Base-by-base conservation (phyloP, 257 asterid species). In the Ballota nigra region DNA sequence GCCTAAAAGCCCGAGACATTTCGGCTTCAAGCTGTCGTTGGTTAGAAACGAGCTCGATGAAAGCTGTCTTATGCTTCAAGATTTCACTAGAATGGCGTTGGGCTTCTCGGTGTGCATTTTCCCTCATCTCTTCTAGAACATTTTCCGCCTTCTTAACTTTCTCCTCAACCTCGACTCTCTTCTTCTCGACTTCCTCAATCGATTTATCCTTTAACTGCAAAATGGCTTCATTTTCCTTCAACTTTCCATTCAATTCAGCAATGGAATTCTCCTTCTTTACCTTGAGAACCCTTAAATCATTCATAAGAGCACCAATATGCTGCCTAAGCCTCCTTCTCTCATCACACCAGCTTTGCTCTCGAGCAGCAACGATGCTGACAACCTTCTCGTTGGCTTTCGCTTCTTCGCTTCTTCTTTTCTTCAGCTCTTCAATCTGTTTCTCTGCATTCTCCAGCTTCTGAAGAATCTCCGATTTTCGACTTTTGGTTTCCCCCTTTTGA, bases 1-100 rank as follows among this genome's bases (percentile, higher is more conserved):
- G 97, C 80, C 96, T 86, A 13, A 84, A 68, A 52, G 94, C 91
- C 49, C 99, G 87, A 5, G 90, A 83, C 96, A 91, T 76, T 80
- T 89, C 97, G 0, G 97, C 99, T 79, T 94, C 96, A 28, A 94
- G 89, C 87, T 88, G 98, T 38, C 98, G 69, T 61, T 87, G 97
- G 67, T 85, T 91, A 0, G 98, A 94, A 1, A 94, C 96, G 13
- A 94, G 90, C 84, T 91, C 99, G 38, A 94, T 84, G 68, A 89
- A 83, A 1, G 96, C 91, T 0, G 95, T 86, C 75, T 91, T 88
- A 61, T 89, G 95, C 66, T 77, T 93, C 20, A 81, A 63, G 26
- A 84, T 81, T 75, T 90, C 98, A 58, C 59, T 74, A 26, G 86
- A 63, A 73, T 88, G 92, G 26, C 86, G 77, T 74, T 85, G 94